A percentile compares a stretch with the other conserved stretches of the same genome.
Evolutionary conservation across 352 stramenopile species (phyloP).

Genomic region (Pythium periplocum): DNA sequence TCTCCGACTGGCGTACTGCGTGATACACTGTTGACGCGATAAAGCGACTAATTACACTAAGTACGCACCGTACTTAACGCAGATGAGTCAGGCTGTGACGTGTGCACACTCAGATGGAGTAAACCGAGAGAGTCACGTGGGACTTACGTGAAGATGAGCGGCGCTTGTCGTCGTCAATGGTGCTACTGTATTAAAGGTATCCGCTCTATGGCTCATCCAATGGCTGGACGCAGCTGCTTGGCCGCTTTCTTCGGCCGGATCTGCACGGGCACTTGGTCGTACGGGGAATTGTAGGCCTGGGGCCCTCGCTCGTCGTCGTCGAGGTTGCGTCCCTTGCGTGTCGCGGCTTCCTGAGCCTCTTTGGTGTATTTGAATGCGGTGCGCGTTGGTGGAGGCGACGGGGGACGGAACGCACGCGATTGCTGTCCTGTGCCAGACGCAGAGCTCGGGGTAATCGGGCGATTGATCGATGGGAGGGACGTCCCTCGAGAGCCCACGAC

Average conservation of each 20-base stretch:
- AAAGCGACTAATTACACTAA: too few relatives aligned
- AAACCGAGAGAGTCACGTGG: too few relatives aligned
- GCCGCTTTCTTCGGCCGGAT: conserved; percentile 38
- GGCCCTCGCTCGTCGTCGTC: conserved; percentile 14
- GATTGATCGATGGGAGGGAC: conserved; percentile 32
- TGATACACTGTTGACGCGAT: too few relatives aligned
- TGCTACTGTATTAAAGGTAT: too few relatives aligned
- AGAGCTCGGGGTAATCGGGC: conserved; percentile 22
- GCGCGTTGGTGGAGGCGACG: conserved; percentile 56
- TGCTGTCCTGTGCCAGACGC: conserved; percentile 19
- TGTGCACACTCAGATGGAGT: too few relatives aligned
- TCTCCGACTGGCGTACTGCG: too few relatives aligned
- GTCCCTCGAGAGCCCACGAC: conserved; percentile 27
- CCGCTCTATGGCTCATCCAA: conserved; percentile 3
- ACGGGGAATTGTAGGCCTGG: conserved; percentile 64
- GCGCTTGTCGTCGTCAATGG: too few relatives aligned
- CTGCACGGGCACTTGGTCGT: conserved; percentile 46
- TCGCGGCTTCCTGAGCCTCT: conserved; percentile 37
- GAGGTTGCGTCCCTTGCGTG: conserved; percentile 3
- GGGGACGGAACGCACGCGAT: conserved; percentile 42
- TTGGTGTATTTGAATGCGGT: conserved; percentile 77
- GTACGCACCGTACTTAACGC: too few relatives aligned
- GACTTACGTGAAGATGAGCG: too few relatives aligned
- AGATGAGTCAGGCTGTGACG: too few relatives aligned
- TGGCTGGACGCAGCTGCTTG: conserved; percentile 13